These are phyloP conservation scores for Termitomyces titanicus DNA, from an alignment of 768 basidiomycete genomes.

Conservation along the genomic window DNA sequence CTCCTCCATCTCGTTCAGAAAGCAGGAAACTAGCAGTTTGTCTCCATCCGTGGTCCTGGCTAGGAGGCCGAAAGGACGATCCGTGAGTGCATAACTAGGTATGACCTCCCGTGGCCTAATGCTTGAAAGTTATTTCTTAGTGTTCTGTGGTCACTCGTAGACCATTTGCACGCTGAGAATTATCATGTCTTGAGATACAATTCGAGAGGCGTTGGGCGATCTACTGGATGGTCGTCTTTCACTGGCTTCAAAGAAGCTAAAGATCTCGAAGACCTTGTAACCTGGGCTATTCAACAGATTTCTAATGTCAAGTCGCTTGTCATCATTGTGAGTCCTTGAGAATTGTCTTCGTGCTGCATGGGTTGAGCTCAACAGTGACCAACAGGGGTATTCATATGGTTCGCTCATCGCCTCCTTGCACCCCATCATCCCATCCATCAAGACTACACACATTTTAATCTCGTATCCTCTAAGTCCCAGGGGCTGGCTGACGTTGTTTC, in stretches of 20 bases:
- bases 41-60: constrained; percentile 84
- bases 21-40: constrained; percentile 55
- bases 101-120: not conserved
- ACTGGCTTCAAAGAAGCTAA: constrained; percentile 68
- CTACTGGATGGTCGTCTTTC: constrained; percentile 69
- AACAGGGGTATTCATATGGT: constrained; percentile 80
- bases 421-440: constrained; percentile 47
- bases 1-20: constrained; percentile 18
- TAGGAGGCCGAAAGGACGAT: constrained; percentile 75
- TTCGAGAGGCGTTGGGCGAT: constrained; percentile 72
- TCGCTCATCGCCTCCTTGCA: constrained; percentile 68
- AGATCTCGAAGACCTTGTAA: constrained; percentile 62
- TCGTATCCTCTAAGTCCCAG: constrained; percentile 76
- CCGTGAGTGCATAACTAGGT: constrained; percentile 47
- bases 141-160: constrained; percentile 38
- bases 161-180: constrained; percentile 36
- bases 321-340: constrained; percentile 48
- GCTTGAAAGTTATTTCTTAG: constrained; percentile 24
- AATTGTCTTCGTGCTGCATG: not conserved
- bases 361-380: constrained; percentile 3
- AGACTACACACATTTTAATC: constrained; percentile 62
- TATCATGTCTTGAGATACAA: constrained; percentile 72
- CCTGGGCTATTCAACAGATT: constrained; percentile 46
- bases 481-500: constrained; percentile 67
- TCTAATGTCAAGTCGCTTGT: constrained; percentile 46